Conservation (phyloP, 192 early-diverging fungal species). For the Pilaira anomala region DNA sequence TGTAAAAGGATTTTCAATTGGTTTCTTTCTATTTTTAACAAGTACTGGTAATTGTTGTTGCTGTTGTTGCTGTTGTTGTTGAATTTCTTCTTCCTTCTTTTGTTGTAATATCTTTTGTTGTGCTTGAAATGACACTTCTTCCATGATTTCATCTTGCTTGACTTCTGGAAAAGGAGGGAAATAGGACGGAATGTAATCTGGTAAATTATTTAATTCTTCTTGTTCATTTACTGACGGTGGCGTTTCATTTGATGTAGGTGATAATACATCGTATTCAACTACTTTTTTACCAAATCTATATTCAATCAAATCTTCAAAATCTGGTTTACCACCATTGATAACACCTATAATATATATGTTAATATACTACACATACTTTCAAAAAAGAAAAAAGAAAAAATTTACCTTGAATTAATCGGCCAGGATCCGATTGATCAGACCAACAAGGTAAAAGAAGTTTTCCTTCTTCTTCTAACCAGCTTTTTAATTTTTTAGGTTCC, state of each 20-base stretch:
- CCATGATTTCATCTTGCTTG: slow-evolving; percentile 14
- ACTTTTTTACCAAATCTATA: not conserved
- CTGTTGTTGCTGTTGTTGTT: not conserved
- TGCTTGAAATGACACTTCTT: too few relatives aligned
- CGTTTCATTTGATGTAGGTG: not conserved
- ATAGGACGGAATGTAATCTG: slow-evolving; percentile 24
- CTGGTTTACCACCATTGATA: not conserved
- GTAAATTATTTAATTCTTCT: slow-evolving; percentile 26
- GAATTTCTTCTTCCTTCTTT: not conserved
- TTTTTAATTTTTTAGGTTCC: slow-evolving; percentile 36
- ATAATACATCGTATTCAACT: not conserved
- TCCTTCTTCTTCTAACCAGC: slow-evolving; percentile 48
- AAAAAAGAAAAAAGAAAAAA: not conserved
- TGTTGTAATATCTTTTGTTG: not conserved
- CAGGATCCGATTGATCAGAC: slow-evolving; percentile 45
- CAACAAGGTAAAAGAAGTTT: slow-evolving; percentile 38
- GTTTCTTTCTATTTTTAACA: slow-evolving; percentile 25
- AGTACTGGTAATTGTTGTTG: slow-evolving; percentile 12
- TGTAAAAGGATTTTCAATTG: slow-evolving; percentile 30
- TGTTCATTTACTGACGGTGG: slow-evolving; percentile 22
- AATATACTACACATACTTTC: not conserved
- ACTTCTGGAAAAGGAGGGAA: slow-evolving; percentile 27
- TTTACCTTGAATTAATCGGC: slow-evolving; percentile 43
- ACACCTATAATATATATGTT: not conserved
- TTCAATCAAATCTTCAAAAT: slow-evolving; percentile 2